Evolutionary conservation across 129 eudicot genomes (phyloP).

Genomic region (Gnaphalium uliginosum): DNA sequence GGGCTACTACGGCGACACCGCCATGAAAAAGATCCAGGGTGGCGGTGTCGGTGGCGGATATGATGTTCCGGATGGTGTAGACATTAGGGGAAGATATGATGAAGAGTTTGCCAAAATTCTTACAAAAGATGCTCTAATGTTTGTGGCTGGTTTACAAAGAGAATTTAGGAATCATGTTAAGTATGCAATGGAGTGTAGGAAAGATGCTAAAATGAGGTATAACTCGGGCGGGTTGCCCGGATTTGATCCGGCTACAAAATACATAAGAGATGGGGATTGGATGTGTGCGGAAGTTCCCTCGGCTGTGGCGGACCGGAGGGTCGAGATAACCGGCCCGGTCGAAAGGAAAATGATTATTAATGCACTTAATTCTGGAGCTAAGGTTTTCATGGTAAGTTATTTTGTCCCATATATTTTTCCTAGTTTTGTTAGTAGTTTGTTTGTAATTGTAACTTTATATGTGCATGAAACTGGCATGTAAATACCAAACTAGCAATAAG

Average conservation of each 20-base stretch:
- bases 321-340: constrained; percentile 90
- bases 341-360: constrained; percentile 96
- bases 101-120: constrained; percentile 63
- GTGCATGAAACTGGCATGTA: constrained; percentile 10
- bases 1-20: constrained; percentile 42
- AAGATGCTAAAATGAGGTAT: constrained; percentile 70
- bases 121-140: constrained; percentile 69
- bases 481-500: neutral
- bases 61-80: constrained; percentile 86
- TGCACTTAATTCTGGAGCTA: constrained; percentile 92
- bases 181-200: constrained; percentile 89
- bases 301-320: constrained; percentile 82
- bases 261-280: constrained; percentile 76
- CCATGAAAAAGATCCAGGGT: constrained; percentile 26
- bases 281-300: constrained; percentile 73
- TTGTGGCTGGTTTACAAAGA: constrained; percentile 76
- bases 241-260: constrained; percentile 81
- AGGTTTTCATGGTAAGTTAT: constrained; percentile 80
- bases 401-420: neutral
- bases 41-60: constrained; percentile 35
- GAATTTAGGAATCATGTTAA: constrained; percentile 72
- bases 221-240: constrained; percentile 72
- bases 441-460: neutral
- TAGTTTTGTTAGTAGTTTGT: neutral
- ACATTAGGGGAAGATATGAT: constrained; percentile 70